A percentile compares a stretch with the other conserved stretches of the same genome.
phyloP scores from a whole-genome alignment of 768 basidiomycete species.

The Pholiota conissans region DNA sequence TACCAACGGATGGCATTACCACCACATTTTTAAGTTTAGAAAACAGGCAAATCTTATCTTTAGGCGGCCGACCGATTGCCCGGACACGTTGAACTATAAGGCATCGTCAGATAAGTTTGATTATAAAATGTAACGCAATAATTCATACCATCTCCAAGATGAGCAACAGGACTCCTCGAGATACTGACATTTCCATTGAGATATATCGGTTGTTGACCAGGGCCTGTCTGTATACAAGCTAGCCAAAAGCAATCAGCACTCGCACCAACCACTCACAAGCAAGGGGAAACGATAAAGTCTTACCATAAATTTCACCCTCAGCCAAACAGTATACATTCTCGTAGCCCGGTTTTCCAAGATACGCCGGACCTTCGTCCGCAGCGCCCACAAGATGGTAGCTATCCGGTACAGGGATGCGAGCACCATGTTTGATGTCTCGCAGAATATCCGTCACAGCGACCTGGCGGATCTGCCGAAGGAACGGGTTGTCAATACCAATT shows the following conservation, averaged over 20 bases:
- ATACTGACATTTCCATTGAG: constrained; percentile 63
- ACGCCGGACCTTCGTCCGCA: constrained; percentile 79
- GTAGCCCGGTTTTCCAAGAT: constrained; percentile 39
- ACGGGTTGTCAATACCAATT: constrained; percentile 49
- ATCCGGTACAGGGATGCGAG: constrained; percentile 69
- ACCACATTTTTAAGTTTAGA: constrained; percentile 66
- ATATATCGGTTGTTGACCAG: constrained; percentile 49
- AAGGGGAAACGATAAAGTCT: constrained; percentile 16
- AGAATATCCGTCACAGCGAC: constrained; percentile 65
- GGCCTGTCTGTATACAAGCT: constrained; percentile 66
- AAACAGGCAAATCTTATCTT: constrained; percentile 55
- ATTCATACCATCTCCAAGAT: constrained; percentile 67
- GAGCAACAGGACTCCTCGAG: constrained; percentile 71
- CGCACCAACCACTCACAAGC: no score
- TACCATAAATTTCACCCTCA: constrained; percentile 69
- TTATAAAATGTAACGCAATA: neutral
- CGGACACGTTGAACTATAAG: constrained; percentile 74
- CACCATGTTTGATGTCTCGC: constrained; percentile 73
- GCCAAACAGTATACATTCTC: constrained; percentile 54
- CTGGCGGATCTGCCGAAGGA: constrained; percentile 56
- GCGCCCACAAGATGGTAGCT: constrained; percentile 77
- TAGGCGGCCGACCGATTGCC: constrained; percentile 71
- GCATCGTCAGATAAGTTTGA: neutral
- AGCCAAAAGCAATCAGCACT: no score
- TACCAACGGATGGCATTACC: constrained; percentile 66